These are phyloP conservation scores for Austroboletus eburneus DNA, from an alignment of 768 basidiomycete species.

Conservation along the genomic window DNA sequence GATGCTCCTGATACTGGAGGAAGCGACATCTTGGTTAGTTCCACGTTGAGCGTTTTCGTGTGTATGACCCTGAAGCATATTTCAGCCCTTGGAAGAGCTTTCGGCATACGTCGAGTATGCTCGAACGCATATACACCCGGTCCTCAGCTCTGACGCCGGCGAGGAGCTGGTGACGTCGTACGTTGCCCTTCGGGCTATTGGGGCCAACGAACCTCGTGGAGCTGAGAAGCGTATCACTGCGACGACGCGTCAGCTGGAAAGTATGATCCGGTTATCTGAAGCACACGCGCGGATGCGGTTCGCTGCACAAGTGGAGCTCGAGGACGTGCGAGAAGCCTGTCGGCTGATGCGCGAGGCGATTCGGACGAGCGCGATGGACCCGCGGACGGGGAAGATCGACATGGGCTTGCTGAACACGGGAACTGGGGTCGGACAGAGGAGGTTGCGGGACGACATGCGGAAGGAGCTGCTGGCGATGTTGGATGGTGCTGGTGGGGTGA, in stretches of 20 bases:
- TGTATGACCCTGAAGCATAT: slow-evolving; percentile 2
- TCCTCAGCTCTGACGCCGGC: slow-evolving; percentile 81
- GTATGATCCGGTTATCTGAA: slow-evolving; percentile 93
- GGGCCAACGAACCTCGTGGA: slow-evolving; percentile 75
- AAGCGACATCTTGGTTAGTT: slow-evolving; percentile 71
- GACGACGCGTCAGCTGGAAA: slow-evolving; percentile 95
- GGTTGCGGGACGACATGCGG: slow-evolving; percentile 85
- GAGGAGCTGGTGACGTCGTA: slow-evolving; percentile 84
- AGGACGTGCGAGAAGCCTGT: slow-evolving; percentile 86
- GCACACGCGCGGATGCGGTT: slow-evolving; percentile 97
- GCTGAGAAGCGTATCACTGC: slow-evolving; percentile 96
- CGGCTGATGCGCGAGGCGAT: slow-evolving; percentile 97
- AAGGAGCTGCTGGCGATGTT: slow-evolving; percentile 70
- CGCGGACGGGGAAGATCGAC: slow-evolving; percentile 94
- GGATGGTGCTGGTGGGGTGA: slow-evolving; percentile 44
- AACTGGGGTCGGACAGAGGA: slow-evolving; percentile 81
- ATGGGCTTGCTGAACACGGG: slow-evolving; percentile 95
- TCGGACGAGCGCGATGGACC: slow-evolving; percentile 92
- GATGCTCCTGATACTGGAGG: slow-evolving; percentile 62
- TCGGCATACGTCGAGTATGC: slow-evolving; percentile 95
- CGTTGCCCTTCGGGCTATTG: slow-evolving; percentile 91
- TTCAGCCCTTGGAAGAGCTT: slow-evolving; percentile 82
- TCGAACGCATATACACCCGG: slow-evolving; percentile 78
- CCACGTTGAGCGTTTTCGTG: not conserved
- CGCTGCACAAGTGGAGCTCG: slow-evolving; percentile 76